Conservation (phyloP, 768 basidiomycete species). For the Russula emetica region DNA sequence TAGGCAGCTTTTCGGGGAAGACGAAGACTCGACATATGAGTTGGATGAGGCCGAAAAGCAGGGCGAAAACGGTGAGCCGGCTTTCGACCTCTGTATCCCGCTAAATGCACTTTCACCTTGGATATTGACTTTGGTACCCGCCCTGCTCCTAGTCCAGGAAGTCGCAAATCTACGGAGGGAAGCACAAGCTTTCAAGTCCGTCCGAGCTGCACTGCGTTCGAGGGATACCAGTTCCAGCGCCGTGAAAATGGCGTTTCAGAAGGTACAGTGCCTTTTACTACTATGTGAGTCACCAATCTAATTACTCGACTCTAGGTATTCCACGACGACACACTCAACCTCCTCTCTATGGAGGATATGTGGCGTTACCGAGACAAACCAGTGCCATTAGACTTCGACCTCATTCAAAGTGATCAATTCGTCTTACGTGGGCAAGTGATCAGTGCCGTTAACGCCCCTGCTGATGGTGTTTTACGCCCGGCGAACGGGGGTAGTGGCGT, state of each 20-base stretch:
- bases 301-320: slow-evolving; percentile 59
- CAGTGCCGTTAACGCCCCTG: slow-evolving; percentile 6
- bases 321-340: slow-evolving; percentile 77
- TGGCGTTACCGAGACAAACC: slow-evolving; percentile 91
- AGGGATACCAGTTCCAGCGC: slow-evolving; percentile 41
- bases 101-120: background rate
- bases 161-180: slow-evolving; percentile 87
- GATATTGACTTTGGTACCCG: background rate
- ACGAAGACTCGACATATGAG: slow-evolving; percentile 76
- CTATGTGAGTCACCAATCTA: background rate
- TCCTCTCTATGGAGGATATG: slow-evolving; percentile 94
- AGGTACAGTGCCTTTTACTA: slow-evolving; percentile 46
- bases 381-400: slow-evolving; percentile 74
- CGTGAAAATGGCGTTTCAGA: slow-evolving; percentile 73
- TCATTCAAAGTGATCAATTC: slow-evolving; percentile 64
- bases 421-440: slow-evolving; percentile 34
- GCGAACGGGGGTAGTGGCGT: slow-evolving; percentile 24
- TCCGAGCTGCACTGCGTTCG: slow-evolving; percentile 63
- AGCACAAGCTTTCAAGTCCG: slow-evolving; percentile 79
- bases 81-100: background rate
- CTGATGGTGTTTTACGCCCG: slow-evolving; percentile 31
- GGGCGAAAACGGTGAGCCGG: slow-evolving; percentile 79
- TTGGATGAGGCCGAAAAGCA: slow-evolving; percentile 88
- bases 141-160: slow-evolving; percentile 63
- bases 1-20: slow-evolving; percentile 93